These are phyloP conservation scores for Juncus inflexus DNA, from an alignment of 176 grass and related monocot species.

Conservation along the genomic window DNA sequence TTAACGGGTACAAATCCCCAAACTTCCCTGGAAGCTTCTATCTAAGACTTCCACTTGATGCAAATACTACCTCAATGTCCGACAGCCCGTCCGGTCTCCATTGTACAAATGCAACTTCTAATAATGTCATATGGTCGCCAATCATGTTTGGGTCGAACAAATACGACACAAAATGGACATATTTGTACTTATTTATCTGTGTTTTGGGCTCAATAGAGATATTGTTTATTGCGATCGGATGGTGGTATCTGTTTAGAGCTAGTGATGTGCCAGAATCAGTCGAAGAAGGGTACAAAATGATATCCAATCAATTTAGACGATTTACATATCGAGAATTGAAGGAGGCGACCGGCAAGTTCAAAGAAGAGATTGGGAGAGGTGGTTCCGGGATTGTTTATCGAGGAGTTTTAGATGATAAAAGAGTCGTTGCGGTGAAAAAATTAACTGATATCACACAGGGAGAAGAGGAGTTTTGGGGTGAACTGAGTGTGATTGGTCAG, in stretches of 20 bases:
- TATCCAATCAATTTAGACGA: conserved; percentile 52
- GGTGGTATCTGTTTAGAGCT: conserved; percentile 58
- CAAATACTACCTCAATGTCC: conserved; percentile 15
- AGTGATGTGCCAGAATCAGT: conserved; percentile 38
- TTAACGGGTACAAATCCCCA: conserved; percentile 44
- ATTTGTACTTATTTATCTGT: conserved; percentile 44
- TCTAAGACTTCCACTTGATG: conserved; percentile 51
- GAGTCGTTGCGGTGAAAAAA: conserved; percentile 59
- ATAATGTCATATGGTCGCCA: conserved; percentile 20
- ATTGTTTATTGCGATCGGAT: conserved; percentile 46
- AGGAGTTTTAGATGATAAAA: conserved; percentile 53
- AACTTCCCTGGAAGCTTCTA: conserved; percentile 44
- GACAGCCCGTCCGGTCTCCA: conserved; percentile 21
- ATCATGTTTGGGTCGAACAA: conserved; percentile 32
- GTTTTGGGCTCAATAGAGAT: conserved; percentile 41
- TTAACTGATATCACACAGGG: conserved; percentile 39
- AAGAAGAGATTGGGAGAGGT: conserved; percentile 74
- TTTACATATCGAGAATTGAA: conserved; percentile 52
- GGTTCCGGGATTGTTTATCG: conserved; percentile 55
- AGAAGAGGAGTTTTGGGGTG: conserved; percentile 53
- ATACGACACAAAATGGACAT: conserved; percentile 35
- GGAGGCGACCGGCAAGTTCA: conserved; percentile 58
- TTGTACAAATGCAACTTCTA: conserved; percentile 18
- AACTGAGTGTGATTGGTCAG: conserved; percentile 49
- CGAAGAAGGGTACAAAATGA: conserved; percentile 54